phyloP scores from a whole-genome alignment of 2,329 filamentous ascomycete species.

The Hymenoscyphus infarciens region DNA sequence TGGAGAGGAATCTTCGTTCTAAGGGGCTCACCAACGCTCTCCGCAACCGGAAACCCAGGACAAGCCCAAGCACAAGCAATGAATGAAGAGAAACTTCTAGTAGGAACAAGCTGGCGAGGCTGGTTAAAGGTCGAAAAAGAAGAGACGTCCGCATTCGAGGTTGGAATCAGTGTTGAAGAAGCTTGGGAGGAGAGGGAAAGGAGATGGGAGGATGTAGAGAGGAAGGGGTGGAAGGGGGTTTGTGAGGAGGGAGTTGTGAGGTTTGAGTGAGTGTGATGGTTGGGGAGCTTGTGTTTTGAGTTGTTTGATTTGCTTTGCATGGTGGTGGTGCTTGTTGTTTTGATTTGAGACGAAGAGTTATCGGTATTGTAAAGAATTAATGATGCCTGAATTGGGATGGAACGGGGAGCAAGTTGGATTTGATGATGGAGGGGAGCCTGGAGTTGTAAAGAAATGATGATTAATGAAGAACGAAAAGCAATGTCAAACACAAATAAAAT shows the following conservation, averaged over 20 bases:
- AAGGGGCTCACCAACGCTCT: conserved; percentile 16
- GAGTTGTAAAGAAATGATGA: too few relatives aligned
- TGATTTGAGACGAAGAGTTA: too few relatives aligned
- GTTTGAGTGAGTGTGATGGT: not conserved
- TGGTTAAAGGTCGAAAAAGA: conserved; percentile 33
- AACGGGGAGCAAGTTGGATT: too few relatives aligned
- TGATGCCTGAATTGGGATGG: too few relatives aligned
- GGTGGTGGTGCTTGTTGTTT: too few relatives aligned
- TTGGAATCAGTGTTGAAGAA: conserved; percentile 32
- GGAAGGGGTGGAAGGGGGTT: conserved; percentile 14
- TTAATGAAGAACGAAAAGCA: too few relatives aligned
- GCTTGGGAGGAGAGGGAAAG: conserved; percentile 25
- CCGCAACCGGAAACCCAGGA: not conserved
- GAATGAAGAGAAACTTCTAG: conserved; percentile 13
- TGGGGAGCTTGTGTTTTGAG: not conserved
- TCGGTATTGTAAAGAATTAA: too few relatives aligned
- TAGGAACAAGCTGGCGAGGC: conserved; percentile 31
- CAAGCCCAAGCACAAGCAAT: not conserved
- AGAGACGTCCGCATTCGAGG: conserved; percentile 23
- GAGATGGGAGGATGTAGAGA: conserved; percentile 30
- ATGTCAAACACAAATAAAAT: too few relatives aligned
- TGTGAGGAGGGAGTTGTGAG: not conserved
- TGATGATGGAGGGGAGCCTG: too few relatives aligned
- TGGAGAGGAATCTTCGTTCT: conserved; percentile 32
- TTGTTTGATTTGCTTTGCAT: not conserved